phyloP scores from a whole-genome alignment of 1,284 basidiomycete species.

The Pseudozyma pruni region DNA sequence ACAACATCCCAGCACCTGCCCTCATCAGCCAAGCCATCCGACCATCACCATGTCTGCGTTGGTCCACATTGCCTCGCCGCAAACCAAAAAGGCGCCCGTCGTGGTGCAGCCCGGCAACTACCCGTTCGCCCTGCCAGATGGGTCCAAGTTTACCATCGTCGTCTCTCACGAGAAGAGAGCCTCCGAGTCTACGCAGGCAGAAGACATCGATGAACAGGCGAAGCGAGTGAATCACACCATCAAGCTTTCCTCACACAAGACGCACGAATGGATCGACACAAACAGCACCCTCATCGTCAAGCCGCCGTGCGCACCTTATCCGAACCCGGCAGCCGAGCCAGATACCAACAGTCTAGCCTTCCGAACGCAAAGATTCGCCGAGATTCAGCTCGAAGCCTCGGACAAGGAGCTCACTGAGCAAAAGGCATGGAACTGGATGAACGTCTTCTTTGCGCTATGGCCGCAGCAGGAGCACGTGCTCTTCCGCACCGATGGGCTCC shows the following conservation, averaged over 20 bases:
- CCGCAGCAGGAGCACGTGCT: constrained; percentile 50
- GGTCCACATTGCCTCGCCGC: constrained; percentile 34
- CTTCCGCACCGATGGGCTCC: constrained; percentile 9
- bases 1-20: too few relatives aligned
- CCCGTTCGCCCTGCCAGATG: constrained; percentile 37
- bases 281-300: constrained; percentile 29
- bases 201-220: constrained; percentile 4
- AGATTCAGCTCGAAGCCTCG: constrained; percentile 3
- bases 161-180: constrained; percentile 28
- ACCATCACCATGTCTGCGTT: constrained; percentile 33
- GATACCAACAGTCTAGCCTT: constrained; percentile 56
- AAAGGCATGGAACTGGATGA: constrained; percentile 46
- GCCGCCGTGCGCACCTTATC: constrained; percentile 40
- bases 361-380: constrained; percentile 42
- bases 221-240: constrained; percentile 16
- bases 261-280: constrained; percentile 32
- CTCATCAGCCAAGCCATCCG: too few relatives aligned
- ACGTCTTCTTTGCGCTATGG: constrained; percentile 54
- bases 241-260: constrained; percentile 25
- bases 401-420: constrained; percentile 4
- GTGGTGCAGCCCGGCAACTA: constrained; percentile 20
- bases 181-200: neutral
- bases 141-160: constrained; percentile 34
- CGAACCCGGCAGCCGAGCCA: constrained; percentile 53
- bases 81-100: constrained; percentile 34